phyloP scores from a whole-genome alignment of 2,329 filamentous ascomycete genomes.

The Pseudogymnoascus sp. region DNA sequence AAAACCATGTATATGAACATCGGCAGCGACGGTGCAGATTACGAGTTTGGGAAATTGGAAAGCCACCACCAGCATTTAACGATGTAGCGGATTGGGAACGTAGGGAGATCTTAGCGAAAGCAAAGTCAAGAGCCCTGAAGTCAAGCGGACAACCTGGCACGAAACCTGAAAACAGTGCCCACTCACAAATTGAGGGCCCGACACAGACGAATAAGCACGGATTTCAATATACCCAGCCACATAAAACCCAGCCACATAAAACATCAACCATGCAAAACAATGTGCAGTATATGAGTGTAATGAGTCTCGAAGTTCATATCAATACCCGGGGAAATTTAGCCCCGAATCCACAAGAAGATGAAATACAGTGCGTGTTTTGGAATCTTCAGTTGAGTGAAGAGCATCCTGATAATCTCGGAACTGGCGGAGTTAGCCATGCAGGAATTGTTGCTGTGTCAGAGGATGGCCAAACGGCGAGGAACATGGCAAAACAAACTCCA shows the following conservation, averaged over 20 bases:
- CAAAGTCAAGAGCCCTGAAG: conserved; percentile 29
- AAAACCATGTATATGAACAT: conserved; percentile 45
- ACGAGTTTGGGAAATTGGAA: conserved; percentile 70
- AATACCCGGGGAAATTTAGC: conserved; percentile 76
- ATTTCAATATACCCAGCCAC: conserved; percentile 79
- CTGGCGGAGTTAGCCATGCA: conserved; percentile 43
- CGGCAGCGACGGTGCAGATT: conserved; percentile 55
- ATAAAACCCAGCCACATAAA: conserved; percentile 65
- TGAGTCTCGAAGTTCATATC: conserved; percentile 90
- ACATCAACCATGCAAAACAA: conserved; percentile 76
- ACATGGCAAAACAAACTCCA: conserved; percentile 54
- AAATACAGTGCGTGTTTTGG: conserved; percentile 87
- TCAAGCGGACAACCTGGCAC: conserved; percentile 16
- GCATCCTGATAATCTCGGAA: conserved; percentile 43
- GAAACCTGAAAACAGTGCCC: conserved; percentile 30
- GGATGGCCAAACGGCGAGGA: conserved; percentile 51
- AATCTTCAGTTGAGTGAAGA: conserved; percentile 71
- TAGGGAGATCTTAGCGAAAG: conserved; percentile 23
- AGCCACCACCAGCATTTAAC: conserved; percentile 59
- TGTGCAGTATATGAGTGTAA: conserved; percentile 89
- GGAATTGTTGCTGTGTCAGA: conserved; percentile 70
- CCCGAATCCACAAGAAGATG: conserved; percentile 86
- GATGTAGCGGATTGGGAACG: conserved; percentile 68
- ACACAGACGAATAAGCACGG: conserved; percentile 77
- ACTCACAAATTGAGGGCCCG: conserved; percentile 84